phyloP scores from a whole-genome alignment of 1,284 basidiomycete genomes.

The Bjerkandera adusta region DNA sequence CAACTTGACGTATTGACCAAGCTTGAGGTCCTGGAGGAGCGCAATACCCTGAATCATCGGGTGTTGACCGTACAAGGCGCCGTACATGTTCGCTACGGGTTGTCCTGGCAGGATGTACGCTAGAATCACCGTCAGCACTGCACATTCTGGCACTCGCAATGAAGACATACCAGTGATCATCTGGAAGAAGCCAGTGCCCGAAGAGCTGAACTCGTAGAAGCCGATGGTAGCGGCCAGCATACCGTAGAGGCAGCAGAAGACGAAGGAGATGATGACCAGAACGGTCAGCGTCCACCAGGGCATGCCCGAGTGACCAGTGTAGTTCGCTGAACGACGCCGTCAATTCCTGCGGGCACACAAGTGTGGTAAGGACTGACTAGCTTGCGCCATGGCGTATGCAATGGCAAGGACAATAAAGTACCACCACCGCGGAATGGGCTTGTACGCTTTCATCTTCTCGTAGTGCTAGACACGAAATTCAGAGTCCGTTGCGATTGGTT shows the following conservation, averaged over 20 bases:
- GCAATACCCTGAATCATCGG: conserved; percentile 40
- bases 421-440: conserved; percentile 62
- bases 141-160: background rate
- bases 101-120: conserved; percentile 41
- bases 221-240: conserved; percentile 54
- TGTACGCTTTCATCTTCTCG: conserved; percentile 59
- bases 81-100: conserved; percentile 51
- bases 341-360: background rate
- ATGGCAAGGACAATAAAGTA: conserved; percentile 44
- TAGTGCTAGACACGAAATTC: conserved; percentile 36
- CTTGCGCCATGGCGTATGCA: conserved; percentile 46
- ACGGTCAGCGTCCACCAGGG: conserved; percentile 48
- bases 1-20: conserved; percentile 56
- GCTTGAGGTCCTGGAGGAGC: conserved; percentile 49
- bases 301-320: conserved; percentile 49
- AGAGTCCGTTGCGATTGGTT: conserved; percentile 16
- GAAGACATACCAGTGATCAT: conserved; percentile 23
- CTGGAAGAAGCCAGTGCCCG: conserved; percentile 30
- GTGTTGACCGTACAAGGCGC: conserved; percentile 45
- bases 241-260: conserved; percentile 44
- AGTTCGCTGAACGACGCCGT: conserved; percentile 42
- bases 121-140: conserved; percentile 24
- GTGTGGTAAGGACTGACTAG: conserved; percentile 16
- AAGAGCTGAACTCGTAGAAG: conserved; percentile 29
- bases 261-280: conserved; percentile 49